Percentiles rank a stretch among this genome's conserved stretches.
Conservation (phyloP, 2,329 filamentous ascomycete species). For the Aureobasidium musti region DNA sequence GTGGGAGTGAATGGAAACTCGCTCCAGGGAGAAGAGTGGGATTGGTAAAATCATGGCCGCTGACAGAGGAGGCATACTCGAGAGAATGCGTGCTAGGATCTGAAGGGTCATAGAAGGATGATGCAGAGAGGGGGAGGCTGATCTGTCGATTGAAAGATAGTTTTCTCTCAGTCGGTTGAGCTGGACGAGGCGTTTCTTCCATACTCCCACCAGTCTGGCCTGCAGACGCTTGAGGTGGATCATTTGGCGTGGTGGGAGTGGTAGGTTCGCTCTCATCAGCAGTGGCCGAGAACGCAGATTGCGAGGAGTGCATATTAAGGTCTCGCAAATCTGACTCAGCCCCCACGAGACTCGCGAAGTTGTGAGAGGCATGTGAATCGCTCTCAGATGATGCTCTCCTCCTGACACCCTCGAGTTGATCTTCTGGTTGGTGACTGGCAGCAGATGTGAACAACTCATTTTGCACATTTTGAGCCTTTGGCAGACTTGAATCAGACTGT, state of each 20-base stretch:
- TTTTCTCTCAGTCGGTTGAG: conserved; percentile 30
- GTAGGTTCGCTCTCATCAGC: conserved; percentile 43
- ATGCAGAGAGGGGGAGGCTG: conserved; percentile 47
- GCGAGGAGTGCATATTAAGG: conserved; percentile 52
- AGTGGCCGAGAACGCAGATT: conserved; percentile 43
- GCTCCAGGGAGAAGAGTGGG: conserved; percentile 35
- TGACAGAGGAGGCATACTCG: conserved; percentile 51
- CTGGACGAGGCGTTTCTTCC: conserved; percentile 37
- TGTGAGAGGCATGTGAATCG: neutral
- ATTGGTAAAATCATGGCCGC: conserved; percentile 47
- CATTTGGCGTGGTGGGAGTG: conserved; percentile 39
- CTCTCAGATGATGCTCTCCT: neutral
- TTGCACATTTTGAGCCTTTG: neutral
- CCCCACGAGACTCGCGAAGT: conserved; percentile 48
- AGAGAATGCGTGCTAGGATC: conserved; percentile 50
- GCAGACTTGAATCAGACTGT: neutral
- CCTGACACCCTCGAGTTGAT: neutral
- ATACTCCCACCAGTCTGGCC: conserved; percentile 29
- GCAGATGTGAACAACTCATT: conserved; percentile 27
- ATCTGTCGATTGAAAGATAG: conserved; percentile 48
- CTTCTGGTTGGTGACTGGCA: conserved; percentile 19
- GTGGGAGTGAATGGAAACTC: conserved; percentile 29
- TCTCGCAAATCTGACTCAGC: conserved; percentile 53
- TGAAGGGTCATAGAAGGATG: conserved; percentile 49
- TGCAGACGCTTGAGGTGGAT: conserved; percentile 24